Conservation (phyloP, 2,329 filamentous ascomycete genomes). For the Ilyonectria destructans region DNA sequence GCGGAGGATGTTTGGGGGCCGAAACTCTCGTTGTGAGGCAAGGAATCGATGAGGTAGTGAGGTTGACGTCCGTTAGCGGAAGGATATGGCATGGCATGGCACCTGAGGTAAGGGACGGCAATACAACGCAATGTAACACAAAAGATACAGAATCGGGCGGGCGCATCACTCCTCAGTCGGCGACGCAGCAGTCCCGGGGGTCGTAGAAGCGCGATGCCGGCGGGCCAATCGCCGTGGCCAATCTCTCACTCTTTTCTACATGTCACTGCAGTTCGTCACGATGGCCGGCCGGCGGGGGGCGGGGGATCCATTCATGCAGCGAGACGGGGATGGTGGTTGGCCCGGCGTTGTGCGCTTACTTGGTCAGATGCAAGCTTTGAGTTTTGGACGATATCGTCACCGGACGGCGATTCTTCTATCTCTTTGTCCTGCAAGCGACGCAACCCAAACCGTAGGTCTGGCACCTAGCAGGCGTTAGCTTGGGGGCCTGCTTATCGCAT, state of each 20-base stretch:
- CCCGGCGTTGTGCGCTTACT: not conserved
- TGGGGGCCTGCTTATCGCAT: not conserved
- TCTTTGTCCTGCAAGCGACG: not conserved
- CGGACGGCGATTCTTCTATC: not conserved
- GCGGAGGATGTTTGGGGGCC: slow-evolving; percentile 1
- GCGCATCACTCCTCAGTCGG: too few relatives aligned
- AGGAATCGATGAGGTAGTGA: not conserved
- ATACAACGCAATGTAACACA: not conserved
- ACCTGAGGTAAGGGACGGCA: not conserved
- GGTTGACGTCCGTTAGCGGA: not conserved
- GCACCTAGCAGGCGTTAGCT: not conserved
- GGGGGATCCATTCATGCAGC: not conserved
- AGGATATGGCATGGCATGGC: not conserved
- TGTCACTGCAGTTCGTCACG: slow-evolving; percentile 3
- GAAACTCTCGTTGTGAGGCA: not conserved
- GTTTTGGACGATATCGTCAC: not conserved
- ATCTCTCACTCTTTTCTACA: not conserved
- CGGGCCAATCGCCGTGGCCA: slow-evolving; percentile 6
- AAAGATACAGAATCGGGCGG: too few relatives aligned
- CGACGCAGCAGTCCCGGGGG: not conserved
- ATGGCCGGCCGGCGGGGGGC: not conserved
- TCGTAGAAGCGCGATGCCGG: slow-evolving; percentile 4
- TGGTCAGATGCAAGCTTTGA: not conserved
- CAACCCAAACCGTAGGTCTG: not conserved
- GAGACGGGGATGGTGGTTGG: not conserved